Conservation (phyloP, 495 filamentous ascomycete genomes). For the Aspergillus coremiiformis region DNA sequence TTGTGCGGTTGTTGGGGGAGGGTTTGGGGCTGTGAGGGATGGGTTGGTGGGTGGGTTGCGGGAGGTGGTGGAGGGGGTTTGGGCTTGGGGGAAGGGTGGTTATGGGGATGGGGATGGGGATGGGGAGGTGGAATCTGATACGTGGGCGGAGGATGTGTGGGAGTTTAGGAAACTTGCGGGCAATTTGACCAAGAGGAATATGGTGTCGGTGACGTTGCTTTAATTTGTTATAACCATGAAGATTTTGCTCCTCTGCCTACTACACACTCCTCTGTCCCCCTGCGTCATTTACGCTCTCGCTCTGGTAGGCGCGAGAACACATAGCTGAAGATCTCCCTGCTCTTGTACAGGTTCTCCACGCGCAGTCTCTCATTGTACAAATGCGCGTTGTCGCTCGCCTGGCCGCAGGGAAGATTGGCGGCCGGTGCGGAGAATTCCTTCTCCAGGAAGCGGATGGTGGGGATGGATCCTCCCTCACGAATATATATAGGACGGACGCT, state of each 20-base stretch:
- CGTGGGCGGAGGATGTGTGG: neutral
- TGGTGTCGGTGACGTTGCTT: too few species aligned
- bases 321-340: constrained; percentile 79
- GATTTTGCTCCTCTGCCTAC: too few species aligned
- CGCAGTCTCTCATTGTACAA: constrained; percentile 89
- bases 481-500: constrained; percentile 64
- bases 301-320: constrained; percentile 69
- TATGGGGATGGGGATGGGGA: too few species aligned
- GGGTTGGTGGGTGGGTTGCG: too few species aligned
- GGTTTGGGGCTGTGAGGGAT: neutral
- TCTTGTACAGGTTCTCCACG: constrained; percentile 82
- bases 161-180: neutral
- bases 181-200: too few species aligned
- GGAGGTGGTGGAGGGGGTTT: too few species aligned
- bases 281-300: constrained; percentile 20
- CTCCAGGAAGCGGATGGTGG: constrained; percentile 86
- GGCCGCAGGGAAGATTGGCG: constrained; percentile 88
- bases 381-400: constrained; percentile 91
- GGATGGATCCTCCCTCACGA: constrained; percentile 90
- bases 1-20: neutral
- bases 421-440: constrained; percentile 91
- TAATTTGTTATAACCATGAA: too few species aligned
- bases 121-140: too few species aligned
- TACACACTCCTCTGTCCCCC: too few species aligned
- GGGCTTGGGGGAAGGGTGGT: too few species aligned